Percentiles rank a stretch among this genome's conserved stretches.
phyloP scores from a whole-genome alignment of 208 protist species.

The Leishmania aethiopica region DNA sequence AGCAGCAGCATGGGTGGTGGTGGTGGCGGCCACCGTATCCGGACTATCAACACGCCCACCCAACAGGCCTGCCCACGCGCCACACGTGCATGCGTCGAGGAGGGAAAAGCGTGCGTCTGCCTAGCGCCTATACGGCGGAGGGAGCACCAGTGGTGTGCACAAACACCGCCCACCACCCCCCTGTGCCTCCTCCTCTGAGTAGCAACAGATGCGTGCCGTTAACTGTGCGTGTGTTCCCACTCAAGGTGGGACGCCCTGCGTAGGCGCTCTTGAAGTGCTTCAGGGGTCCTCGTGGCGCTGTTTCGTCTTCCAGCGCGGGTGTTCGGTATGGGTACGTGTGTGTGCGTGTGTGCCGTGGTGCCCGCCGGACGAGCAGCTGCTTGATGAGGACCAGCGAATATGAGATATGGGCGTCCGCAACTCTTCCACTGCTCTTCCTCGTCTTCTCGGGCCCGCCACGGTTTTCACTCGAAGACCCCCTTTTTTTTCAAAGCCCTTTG shows the following conservation, averaged over 20 bases:
- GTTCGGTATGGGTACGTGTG: neutral
- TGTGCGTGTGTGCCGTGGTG: neutral
- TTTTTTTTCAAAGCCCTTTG: neutral
- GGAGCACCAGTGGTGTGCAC: neutral
- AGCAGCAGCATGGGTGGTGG: neutral
- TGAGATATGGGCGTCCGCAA: neutral
- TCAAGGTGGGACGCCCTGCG: neutral
- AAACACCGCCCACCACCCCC: neutral
- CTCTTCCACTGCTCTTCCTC: neutral
- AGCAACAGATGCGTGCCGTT: neutral
- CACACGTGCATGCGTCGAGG: neutral
- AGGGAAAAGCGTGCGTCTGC: neutral
- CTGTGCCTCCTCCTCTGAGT: neutral
- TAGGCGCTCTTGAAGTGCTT: neutral
- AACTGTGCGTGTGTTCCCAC: neutral
- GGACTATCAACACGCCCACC: neutral
- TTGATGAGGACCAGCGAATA: neutral
- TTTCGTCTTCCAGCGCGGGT: conserved; percentile 1
- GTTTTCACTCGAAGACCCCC: neutral
- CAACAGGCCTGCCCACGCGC: neutral
- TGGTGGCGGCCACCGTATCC: neutral
- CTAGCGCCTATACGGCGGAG: neutral
- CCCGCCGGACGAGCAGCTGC: too few relatives aligned
- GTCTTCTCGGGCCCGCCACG: neutral
- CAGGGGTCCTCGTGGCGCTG: neutral